Percentiles rank a stretch among this genome's conserved stretches.
Evolutionary conservation across 2,329 filamentous ascomycete species (phyloP).

Genomic region (Helotiales sp.): DNA sequence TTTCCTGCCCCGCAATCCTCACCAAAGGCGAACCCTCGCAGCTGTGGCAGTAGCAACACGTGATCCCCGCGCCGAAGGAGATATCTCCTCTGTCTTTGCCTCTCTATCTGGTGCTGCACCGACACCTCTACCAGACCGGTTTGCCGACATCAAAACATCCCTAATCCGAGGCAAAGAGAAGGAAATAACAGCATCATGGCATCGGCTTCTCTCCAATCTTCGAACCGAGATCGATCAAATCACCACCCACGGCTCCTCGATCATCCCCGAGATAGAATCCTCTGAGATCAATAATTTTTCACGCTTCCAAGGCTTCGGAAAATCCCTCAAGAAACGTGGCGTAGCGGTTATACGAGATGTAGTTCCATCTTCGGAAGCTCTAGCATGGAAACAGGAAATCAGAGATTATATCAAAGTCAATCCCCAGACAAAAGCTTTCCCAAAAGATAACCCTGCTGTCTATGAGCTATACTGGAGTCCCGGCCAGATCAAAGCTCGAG

Average conservation of each 20-base stretch:
- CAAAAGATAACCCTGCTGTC: slow-evolving; percentile 65
- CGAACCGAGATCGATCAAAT: slow-evolving; percentile 49
- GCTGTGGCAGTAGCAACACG: background rate
- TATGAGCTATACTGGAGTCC: slow-evolving; percentile 76
- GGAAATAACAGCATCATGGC: slow-evolving; percentile 49
- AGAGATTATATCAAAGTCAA: slow-evolving; percentile 67
- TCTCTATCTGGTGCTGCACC: slow-evolving; percentile 52
- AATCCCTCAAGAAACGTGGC: slow-evolving; percentile 25
- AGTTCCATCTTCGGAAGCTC: slow-evolving; percentile 60
- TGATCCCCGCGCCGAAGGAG: slow-evolving; percentile 44
- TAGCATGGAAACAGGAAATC: slow-evolving; percentile 63
- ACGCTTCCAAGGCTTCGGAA: slow-evolving; percentile 12
- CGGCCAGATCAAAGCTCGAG: slow-evolving; percentile 66
- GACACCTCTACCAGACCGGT: slow-evolving; percentile 52
- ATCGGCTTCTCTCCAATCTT: slow-evolving; percentile 46
- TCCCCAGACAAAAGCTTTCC: slow-evolving; percentile 63
- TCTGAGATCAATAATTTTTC: slow-evolving; percentile 37
- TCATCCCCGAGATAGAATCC: slow-evolving; percentile 56
- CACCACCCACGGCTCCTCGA: slow-evolving; percentile 43
- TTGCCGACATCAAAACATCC: slow-evolving; percentile 54
- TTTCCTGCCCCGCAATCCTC: background rate
- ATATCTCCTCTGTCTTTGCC: slow-evolving; percentile 63
- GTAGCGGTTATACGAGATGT: slow-evolving; percentile 62
- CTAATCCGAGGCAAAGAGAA: slow-evolving; percentile 52
- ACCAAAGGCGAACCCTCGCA: background rate